Conservation (phyloP, 2,329 filamentous ascomycete species). For the Leptographium procerum region DNA sequence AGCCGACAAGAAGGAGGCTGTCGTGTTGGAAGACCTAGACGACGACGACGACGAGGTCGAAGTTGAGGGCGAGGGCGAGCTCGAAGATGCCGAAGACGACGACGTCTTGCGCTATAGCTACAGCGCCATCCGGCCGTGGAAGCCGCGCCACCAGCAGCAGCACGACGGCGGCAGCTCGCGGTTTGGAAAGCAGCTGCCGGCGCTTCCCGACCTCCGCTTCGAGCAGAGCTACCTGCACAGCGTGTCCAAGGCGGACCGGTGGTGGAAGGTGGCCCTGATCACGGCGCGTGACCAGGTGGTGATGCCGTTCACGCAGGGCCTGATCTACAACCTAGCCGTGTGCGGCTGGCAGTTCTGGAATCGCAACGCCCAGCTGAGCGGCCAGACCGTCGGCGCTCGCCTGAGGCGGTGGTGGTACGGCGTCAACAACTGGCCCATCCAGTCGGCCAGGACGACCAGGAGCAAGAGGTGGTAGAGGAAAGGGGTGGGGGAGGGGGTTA, state of each 20-base stretch:
- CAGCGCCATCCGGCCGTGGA: constrained; percentile 47
- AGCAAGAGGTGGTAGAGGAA: neutral
- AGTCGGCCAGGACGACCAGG: neutral
- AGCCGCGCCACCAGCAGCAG: constrained; percentile 27
- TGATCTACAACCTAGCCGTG: constrained; percentile 76
- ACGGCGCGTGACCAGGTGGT: constrained; percentile 85
- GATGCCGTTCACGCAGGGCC: constrained; percentile 77
- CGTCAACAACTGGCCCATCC: constrained; percentile 84
- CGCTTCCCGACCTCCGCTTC: constrained; percentile 82
- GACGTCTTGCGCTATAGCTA: constrained; percentile 44
- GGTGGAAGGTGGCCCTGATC: constrained; percentile 71
- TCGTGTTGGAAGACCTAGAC: constrained; percentile 21
- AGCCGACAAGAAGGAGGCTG: constrained; percentile 53
- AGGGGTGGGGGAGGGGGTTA: too few species aligned
- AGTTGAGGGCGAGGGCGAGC: neutral
- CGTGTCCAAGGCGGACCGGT: constrained; percentile 67
- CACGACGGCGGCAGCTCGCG: neutral
- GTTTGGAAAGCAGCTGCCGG: constrained; percentile 31
- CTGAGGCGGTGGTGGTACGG: constrained; percentile 89
- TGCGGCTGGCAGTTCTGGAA: constrained; percentile 91
- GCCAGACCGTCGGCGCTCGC: constrained; percentile 63
- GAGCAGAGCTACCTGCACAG: constrained; percentile 96
- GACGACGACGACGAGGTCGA: constrained; percentile 17
- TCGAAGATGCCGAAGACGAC: constrained; percentile 23
- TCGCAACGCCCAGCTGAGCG: constrained; percentile 61